Evolutionary conservation across 345 rosid species (phyloP).

Genomic region (Murraya koenigii): DNA sequence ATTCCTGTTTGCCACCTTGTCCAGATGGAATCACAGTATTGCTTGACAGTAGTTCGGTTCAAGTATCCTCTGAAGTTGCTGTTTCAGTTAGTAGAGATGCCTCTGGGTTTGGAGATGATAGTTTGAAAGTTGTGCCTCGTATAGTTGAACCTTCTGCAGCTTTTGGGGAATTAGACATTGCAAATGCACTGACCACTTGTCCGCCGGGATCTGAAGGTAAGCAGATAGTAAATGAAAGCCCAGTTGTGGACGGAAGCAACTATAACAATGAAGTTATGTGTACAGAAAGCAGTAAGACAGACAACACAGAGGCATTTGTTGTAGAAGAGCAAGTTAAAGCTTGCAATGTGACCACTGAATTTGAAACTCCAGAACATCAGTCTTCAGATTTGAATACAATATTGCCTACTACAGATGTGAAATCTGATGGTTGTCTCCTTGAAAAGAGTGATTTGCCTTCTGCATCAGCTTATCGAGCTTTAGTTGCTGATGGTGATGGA

Average conservation of each 20-base stretch:
- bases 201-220: slow-evolving; percentile 21
- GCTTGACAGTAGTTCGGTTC: slow-evolving; percentile 22
- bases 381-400: slow-evolving; percentile 22
- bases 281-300: slow-evolving; percentile 29
- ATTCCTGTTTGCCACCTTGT: slow-evolving; percentile 27
- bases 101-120: slow-evolving; percentile 21
- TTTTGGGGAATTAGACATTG: slow-evolving; percentile 27
- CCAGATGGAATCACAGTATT: slow-evolving; percentile 22
- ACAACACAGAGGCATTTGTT: slow-evolving; percentile 19
- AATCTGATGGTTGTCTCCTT: slow-evolving; percentile 20
- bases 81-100: slow-evolving; percentile 31
- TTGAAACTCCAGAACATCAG: slow-evolving; percentile 26
- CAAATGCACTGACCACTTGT: slow-evolving; percentile 20
- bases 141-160: slow-evolving; percentile 25
- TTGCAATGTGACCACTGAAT: slow-evolving; percentile 23
- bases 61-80: slow-evolving; percentile 28
- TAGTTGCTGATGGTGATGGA: slow-evolving; percentile 29
- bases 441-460: slow-evolving; percentile 29
- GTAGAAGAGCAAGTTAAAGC: slow-evolving; percentile 28
- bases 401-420: slow-evolving; percentile 24
- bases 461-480: slow-evolving; percentile 24
- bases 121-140: slow-evolving; percentile 19
- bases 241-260: slow-evolving; percentile 20
- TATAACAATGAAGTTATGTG: slow-evolving; percentile 26
- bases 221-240: slow-evolving; percentile 26